Evolutionary conservation across 306 rosid species (phyloP).

Genomic region (Acacia melanoxylon): DNA sequence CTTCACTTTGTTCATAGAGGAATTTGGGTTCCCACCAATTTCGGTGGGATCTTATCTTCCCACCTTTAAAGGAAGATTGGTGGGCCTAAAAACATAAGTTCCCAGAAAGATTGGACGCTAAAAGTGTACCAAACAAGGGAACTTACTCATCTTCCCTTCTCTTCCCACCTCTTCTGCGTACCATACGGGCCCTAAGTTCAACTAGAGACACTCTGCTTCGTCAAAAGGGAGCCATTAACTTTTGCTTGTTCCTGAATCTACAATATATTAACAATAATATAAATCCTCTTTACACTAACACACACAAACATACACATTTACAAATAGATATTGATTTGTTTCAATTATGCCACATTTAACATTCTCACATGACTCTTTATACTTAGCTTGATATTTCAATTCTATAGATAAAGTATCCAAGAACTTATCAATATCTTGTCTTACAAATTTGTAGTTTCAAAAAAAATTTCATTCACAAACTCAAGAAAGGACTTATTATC

Average conservation of each 20-base stretch:
- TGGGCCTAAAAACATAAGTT: too few species aligned
- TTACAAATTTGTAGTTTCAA: not conserved
- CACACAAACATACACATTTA: not conserved
- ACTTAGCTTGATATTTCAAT: not conserved
- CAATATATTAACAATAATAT: not conserved
- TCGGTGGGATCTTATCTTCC: too few species aligned
- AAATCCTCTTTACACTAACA: not conserved
- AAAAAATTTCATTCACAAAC: not conserved
- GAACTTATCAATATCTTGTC: not conserved
- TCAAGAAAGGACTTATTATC: not conserved
- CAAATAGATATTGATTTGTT: not conserved
- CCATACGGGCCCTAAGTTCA: not conserved
- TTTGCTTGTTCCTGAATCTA: not conserved
- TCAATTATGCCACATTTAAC: not conserved
- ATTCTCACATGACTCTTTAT: not conserved
- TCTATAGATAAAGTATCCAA: not conserved
- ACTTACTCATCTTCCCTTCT: too few species aligned
- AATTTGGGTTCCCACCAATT: too few species aligned
- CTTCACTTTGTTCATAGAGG: too few species aligned
- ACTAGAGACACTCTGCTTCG: not conserved
- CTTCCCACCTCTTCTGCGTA: too few species aligned
- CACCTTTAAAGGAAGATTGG: too few species aligned
- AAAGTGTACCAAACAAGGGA: too few species aligned
- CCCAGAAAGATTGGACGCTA: too few species aligned
- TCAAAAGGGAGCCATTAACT: not conserved